Percentiles rank a stretch among this genome's conserved stretches.
These are phyloP conservation scores for Gracilaria vermiculophylla DNA, from an alignment of 23 red algal genomes.

Conservation along the genomic window DNA sequence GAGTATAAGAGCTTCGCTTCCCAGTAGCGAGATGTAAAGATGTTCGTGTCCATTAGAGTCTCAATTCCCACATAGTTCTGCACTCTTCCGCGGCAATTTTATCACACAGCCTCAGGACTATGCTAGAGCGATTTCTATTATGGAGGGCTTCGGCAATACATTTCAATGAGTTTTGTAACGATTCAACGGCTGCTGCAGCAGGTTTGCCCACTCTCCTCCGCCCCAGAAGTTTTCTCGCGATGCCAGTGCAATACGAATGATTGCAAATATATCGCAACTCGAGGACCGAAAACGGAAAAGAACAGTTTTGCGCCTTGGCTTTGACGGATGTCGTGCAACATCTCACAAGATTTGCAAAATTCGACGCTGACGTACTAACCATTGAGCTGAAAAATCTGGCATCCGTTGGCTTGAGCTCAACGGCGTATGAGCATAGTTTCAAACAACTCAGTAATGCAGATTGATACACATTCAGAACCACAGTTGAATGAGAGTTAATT, in stretches of 20 bases:
- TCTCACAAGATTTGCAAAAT: constrained; percentile 15
- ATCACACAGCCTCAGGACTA: not conserved
- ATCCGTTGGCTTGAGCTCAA: constrained; percentile 6
- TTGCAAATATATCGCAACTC: constrained; percentile 17
- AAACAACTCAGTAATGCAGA: constrained; percentile 38
- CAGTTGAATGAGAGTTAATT: constrained; percentile 52
- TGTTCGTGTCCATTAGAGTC: not conserved
- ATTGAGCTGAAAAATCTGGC: not conserved
- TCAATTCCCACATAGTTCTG: not conserved
- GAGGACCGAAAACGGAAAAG: not conserved
- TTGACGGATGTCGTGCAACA: not conserved
- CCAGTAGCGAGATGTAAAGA: not conserved
- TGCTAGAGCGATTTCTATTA: not conserved
- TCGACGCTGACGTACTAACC: not conserved
- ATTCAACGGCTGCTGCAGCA: not conserved
- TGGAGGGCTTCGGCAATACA: not conserved
- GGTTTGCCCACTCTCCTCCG: not conserved
- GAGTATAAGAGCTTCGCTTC: not conserved
- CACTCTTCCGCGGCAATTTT: not conserved
- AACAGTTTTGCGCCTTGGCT: not conserved
- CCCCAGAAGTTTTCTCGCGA: constrained; percentile 4
- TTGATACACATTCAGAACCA: constrained; percentile 64
- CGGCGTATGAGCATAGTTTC: constrained; percentile 31
- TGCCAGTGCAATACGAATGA: constrained; percentile 25
- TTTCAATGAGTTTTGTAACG: not conserved